Evolutionary conservation across 805 yeast genomes (phyloP).

Genomic region (Lipomyces yamanashiensis): DNA sequence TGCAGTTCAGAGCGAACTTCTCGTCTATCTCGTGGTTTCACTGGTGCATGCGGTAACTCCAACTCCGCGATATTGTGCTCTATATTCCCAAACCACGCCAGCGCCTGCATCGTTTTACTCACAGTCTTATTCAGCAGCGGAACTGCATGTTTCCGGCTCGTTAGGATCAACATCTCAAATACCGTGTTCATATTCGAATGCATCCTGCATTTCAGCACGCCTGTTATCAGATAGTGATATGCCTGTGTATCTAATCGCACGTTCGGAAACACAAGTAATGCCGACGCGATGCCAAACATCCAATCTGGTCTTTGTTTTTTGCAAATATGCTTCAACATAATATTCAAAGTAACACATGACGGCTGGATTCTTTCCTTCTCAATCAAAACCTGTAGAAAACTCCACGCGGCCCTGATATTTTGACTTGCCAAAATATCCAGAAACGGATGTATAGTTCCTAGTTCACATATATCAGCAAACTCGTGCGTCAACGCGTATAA

Average conservation of each 20-base stretch:
- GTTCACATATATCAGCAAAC: conserved; percentile 7
- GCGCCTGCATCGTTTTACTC: not conserved
- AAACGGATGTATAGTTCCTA: conserved; percentile 6
- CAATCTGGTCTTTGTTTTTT: conserved; percentile 19
- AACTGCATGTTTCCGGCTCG: not conserved
- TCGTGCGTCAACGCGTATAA: conserved; percentile 1
- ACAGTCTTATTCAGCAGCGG: conserved; percentile 5
- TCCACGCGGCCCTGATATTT: conserved; percentile 17
- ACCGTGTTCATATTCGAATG: conserved; percentile 25
- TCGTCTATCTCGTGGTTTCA: not conserved
- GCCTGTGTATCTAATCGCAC: conserved; percentile 19
- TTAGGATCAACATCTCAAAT: conserved; percentile 21
- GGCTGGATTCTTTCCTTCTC: not conserved
- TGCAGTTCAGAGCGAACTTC: not conserved
- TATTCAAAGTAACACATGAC: conserved; percentile 19
- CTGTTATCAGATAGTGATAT: conserved; percentile 17
- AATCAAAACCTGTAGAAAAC: conserved; percentile 13
- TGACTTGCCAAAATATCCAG: not conserved
- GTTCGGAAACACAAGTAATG: not conserved
- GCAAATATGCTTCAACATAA: conserved; percentile 5
- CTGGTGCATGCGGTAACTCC: not conserved
- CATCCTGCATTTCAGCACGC: conserved; percentile 10
- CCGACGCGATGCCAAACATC: conserved; percentile 14
- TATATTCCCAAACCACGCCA: conserved; percentile 17
- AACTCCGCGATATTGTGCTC: not conserved